Evolutionary conservation across 371 early-diverging fungal species (phyloP).

Genomic region (Dichotomocladium elegans): DNA sequence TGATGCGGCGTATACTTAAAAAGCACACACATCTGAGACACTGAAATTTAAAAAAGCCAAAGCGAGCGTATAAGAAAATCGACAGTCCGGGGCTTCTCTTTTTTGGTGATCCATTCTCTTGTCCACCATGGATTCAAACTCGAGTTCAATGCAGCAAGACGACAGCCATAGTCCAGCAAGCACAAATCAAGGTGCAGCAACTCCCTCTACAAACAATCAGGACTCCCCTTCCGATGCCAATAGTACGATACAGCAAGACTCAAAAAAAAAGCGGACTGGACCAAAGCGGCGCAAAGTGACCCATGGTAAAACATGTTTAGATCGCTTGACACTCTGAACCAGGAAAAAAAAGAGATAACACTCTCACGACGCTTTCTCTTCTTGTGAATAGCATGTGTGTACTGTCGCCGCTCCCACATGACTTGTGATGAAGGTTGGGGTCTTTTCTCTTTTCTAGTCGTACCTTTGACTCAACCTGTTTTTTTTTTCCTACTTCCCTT

Average conservation of each 20-base stretch:
- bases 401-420: constrained; percentile 86
- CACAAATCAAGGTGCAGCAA: constrained; percentile 3
- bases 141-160: neutral
- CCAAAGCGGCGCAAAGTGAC: constrained; percentile 73
- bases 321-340: neutral
- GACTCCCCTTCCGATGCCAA: constrained; percentile 5
- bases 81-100: too few species aligned
- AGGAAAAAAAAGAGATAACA: too few species aligned
- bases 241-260: constrained; percentile 17
- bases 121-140: neutral
- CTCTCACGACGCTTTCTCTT: neutral
- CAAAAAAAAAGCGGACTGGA: constrained; percentile 63
- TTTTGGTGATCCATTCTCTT: too few species aligned
- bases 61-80: too few species aligned
- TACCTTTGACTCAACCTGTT: neutral
- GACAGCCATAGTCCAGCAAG: neutral
- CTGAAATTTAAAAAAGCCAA: too few species aligned
- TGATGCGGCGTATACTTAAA: too few species aligned
- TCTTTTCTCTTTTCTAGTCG: too few species aligned
- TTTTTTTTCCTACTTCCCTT: neutral
- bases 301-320: constrained; percentile 50
- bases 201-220: neutral
- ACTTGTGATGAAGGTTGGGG: constrained; percentile 77
- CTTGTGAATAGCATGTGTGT: constrained; percentile 20
- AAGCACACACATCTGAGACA: too few species aligned